A percentile compares a stretch with the other conserved stretches of the same genome.
Conservation (phyloP, 129 eudicot genomes). For the Solidago caesia region DNA sequence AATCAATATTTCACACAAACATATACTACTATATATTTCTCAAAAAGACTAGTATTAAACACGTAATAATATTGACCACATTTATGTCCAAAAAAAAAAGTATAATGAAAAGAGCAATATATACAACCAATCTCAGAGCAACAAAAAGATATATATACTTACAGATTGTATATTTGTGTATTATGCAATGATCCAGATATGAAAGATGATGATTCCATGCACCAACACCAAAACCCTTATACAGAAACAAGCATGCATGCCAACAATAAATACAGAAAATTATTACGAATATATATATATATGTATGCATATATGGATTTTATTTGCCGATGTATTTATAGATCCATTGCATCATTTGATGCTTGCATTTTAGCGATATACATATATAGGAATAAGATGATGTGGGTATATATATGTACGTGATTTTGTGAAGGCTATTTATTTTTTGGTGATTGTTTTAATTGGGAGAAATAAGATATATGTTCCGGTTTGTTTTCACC, state of each 20-base stretch:
- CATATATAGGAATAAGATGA: constrained; percentile 7
- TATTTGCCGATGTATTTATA: constrained; percentile 17
- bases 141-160: constrained; percentile 9
- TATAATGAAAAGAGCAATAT: neutral
- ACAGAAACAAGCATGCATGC: constrained; percentile 25
- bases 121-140: neutral
- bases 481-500: constrained; percentile 24
- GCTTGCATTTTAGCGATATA: neutral
- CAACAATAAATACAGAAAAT: constrained; percentile 14
- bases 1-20: neutral
- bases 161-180: constrained; percentile 14
- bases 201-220: constrained; percentile 9
- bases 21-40: neutral
- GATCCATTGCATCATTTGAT: constrained; percentile 13
- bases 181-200: constrained; percentile 16
- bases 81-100: neutral
- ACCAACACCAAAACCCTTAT: constrained; percentile 20
- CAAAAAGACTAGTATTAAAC: neutral
- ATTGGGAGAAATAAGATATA: constrained; percentile 16
- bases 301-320: constrained; percentile 2
- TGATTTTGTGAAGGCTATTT: constrained; percentile 19
- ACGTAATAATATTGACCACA: neutral
- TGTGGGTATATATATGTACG: neutral
- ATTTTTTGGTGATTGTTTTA: constrained; percentile 22
- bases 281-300: neutral